These are phyloP conservation scores for Suillus subalutaceus DNA, from an alignment of 768 basidiomycete species.

Conservation along the genomic window DNA sequence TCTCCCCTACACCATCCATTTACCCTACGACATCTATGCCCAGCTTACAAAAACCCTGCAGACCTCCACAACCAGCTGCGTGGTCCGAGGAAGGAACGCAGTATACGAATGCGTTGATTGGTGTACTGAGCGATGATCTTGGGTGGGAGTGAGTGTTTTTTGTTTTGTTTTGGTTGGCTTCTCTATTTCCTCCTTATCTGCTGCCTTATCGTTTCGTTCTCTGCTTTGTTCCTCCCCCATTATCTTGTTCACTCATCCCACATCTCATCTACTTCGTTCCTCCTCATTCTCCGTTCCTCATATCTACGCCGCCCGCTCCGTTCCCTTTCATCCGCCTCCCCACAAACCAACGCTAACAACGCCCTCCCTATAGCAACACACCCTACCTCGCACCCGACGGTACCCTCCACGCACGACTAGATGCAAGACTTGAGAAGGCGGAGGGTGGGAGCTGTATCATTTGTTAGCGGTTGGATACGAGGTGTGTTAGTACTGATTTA, in stretches of 20 bases:
- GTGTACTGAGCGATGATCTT: constrained; percentile 44
- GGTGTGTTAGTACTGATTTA: not conserved
- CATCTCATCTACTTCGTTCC: not conserved
- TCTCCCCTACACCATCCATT: not conserved
- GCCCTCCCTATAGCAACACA: constrained; percentile 37
- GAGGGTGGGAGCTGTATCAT: constrained; percentile 45
- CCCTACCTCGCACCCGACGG: constrained; percentile 51
- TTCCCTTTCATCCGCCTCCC: not conserved
- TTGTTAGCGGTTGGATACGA: constrained; percentile 29
- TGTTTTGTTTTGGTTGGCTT: not conserved
- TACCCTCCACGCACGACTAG: constrained; percentile 46
- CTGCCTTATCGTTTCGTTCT: not conserved
- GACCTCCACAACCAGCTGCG: not conserved
- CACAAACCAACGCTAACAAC: not conserved
- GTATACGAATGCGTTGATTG: constrained; percentile 36
- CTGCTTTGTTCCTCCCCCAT: no score
- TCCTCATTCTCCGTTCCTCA: no score
- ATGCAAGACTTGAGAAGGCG: constrained; percentile 45
- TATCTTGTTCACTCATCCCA: no score
- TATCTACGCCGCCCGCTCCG: not conserved
- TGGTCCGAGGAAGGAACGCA: constrained; percentile 21
- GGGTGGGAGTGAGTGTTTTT: constrained; percentile 51
- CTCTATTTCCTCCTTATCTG: not conserved
- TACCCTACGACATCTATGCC: not conserved
- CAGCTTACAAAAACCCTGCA: not conserved